Evolutionary conservation across 495 filamentous ascomycete genomes (phyloP), one percentile per base, ranked within the genome.

Genomic region (Darksidea phi): DNA sequence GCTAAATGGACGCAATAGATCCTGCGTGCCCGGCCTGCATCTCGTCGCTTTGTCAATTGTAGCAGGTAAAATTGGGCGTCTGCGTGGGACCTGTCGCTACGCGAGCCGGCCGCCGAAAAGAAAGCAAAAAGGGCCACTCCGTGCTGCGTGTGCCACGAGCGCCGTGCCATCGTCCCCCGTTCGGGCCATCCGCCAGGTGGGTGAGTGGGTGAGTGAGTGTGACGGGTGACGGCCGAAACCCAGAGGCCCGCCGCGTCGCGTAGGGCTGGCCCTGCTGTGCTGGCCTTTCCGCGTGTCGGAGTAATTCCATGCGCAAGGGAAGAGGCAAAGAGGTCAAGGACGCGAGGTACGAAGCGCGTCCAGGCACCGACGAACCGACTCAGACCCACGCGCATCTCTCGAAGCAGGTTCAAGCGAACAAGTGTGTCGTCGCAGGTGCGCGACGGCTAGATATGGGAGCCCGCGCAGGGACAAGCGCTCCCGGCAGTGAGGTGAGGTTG

Each of bases 331-430:
- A 3, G 56, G 59, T 32, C 38, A 60, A 61, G 26, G 63, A 57
- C 48, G 48, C 63, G 63, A 67, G 51, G 57, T 61, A 61, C 63
- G 58, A 67, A 53, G 53, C 28, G 28, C 28, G 28, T 32, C 45
- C 38, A 61, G 45, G 52, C n/a, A 51, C 1, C n/a, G 26, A 17
- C 1, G 11, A 28, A 26, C 51, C n/a, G 6, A 32, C n/a, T n/a
- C n/a, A n/a, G n/a, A n/a, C n/a, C n/a, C n/a, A n/a, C n/a, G n/a
- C n/a, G n/a, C n/a, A n/a, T n/a, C n/a, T n/a, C n/a, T n/a, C n/a
- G 37, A 32, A 59, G 65, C 65, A 68, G 49, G 60, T 64, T 53
- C 55, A 68, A 60, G 65, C 65, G 65, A 52, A 57, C 54, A 67
- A 57, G 32, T 36, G 32, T 49, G 53, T 62, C 17, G 36, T 63